Evolutionary conservation across 768 basidiomycete species (phyloP), one percentile per base, ranked within the genome.

Genomic region (Cubamyces lactineus): DNA sequence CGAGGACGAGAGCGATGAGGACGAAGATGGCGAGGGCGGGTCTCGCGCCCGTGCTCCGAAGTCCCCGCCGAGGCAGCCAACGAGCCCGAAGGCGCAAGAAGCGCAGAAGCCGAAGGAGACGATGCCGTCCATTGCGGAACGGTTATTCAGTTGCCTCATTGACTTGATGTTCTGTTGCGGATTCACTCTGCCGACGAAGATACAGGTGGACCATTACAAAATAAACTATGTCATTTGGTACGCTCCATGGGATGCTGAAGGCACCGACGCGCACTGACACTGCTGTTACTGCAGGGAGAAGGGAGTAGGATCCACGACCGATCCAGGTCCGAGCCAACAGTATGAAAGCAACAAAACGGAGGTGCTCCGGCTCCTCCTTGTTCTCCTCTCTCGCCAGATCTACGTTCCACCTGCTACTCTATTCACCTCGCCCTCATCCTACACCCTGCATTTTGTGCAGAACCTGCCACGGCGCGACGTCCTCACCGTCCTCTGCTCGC

Each of bases 91-190:
- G 60, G n/a, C 43, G 51, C 39, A 42, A 3, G 30, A 59, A 8
- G 41, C 46, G 24, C 49, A 54, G 50, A 79, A 76, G 53, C 63
- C 70, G 53, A 79, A 75, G 70, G 84, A 81, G 70, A 76, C 75
- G 15, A 72, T 86, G 30, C 94, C 92, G n/a, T 89, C 91, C 17
- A 75, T 96, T 4, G 91, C 87, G 0, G 93, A 96, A 70, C 82
- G 84, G 64, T 77, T 98, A 21, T 89, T 96, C 66, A 84, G 81
- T 68, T 86, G 87, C 61, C 78, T 93, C 11, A 84, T 93, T 59
- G 96, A 98, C 71, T 79, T 98, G 12, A 72, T 97, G 41, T 98
- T 96, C 73, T 94, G 94, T 71, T 96, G 93, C 67, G 94, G 93
- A 13, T 97, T 98, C 68, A 96, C 95, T 0, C 77, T 98, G 9